A percentile compares a stretch with the other conserved stretches of the same genome.
Evolutionary conservation across 1,139 yeast genomes (phyloP).

Genomic region (Suhomyces kunorum): DNA sequence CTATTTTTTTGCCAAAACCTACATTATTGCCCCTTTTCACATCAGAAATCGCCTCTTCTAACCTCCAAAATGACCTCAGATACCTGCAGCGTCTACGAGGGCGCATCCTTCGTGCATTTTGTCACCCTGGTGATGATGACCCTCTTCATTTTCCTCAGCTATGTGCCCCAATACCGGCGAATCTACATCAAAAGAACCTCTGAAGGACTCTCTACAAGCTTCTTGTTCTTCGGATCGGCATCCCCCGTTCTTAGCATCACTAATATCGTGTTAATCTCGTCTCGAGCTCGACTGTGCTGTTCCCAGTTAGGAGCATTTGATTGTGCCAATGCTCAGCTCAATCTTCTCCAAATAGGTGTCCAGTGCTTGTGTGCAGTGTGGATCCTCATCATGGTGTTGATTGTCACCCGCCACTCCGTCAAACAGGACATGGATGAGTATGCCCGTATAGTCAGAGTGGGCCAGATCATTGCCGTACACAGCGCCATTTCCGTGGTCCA

Average conservation of each 20-base stretch:
- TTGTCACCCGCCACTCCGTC: conserved; percentile 46
- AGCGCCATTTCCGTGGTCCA: conserved; percentile 38
- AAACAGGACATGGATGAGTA: conserved; percentile 51
- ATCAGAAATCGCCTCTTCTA: not conserved
- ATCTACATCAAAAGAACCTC: conserved; percentile 62
- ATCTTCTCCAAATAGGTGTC: conserved; percentile 66
- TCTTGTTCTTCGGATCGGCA: conserved; percentile 68
- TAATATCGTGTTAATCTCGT: conserved; percentile 64
- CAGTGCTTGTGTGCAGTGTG: conserved; percentile 68
- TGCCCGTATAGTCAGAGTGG: conserved; percentile 42
- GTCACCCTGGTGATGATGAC: conserved; percentile 55
- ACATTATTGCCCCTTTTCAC: not conserved
- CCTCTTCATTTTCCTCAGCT: conserved; percentile 70
- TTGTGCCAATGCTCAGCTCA: conserved; percentile 70
- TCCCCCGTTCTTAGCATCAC: conserved; percentile 72
- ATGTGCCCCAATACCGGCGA: conserved; percentile 72
- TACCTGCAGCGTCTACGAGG: conserved; percentile 44
- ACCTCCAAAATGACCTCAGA: conserved; percentile 10
- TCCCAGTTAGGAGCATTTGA: conserved; percentile 48
- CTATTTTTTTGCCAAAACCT: too few relatives aligned
- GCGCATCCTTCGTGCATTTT: conserved; percentile 50
- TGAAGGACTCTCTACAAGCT: conserved; percentile 78
- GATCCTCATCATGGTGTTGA: conserved; percentile 57
- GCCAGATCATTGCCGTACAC: conserved; percentile 39
- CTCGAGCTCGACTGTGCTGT: conserved; percentile 58